Conservation (phyloP, 2,329 filamentous ascomycete species). For the Stagonosporopsis vannaccii region DNA sequence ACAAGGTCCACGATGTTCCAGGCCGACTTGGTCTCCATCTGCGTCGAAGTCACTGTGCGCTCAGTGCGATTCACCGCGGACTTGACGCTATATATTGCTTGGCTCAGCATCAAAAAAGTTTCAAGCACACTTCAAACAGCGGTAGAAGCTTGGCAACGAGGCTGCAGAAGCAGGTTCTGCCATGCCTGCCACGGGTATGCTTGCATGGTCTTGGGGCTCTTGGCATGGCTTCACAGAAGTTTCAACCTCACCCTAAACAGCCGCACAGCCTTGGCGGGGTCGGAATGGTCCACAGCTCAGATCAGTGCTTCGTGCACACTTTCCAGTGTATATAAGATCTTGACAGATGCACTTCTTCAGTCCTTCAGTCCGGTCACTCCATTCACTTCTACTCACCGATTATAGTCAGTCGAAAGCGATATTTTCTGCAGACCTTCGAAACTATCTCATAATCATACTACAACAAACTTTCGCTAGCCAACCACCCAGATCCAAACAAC, state of each 20-base stretch:
- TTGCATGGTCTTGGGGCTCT: slow-evolving; percentile 40
- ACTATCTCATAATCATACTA: slow-evolving; percentile 33
- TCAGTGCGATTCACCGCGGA: slow-evolving; percentile 20
- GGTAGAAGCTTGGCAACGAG: slow-evolving; percentile 36
- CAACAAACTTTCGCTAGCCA: slow-evolving; percentile 20
- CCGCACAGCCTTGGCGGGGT: slow-evolving; percentile 42
- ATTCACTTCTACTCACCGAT: slow-evolving; percentile 43
- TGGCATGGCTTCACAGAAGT: slow-evolving; percentile 51
- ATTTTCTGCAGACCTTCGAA: slow-evolving; percentile 32
- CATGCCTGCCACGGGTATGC: slow-evolving; percentile 35
- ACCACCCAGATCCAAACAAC: slow-evolving; percentile 13
- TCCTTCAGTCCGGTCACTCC: slow-evolving; percentile 50
- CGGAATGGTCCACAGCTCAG: slow-evolving; percentile 17
- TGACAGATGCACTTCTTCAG: slow-evolving; percentile 32
- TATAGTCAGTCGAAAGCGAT: slow-evolving; percentile 45
- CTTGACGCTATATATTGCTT: slow-evolving; percentile 35
- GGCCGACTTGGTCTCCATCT: slow-evolving; percentile 28
- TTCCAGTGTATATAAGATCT: slow-evolving; percentile 38
- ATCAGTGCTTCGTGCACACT: slow-evolving; percentile 17
- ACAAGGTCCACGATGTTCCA: slow-evolving; percentile 22
- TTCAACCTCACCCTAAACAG: slow-evolving; percentile 47
- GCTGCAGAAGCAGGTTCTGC: slow-evolving; percentile 22
- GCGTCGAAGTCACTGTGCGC: slow-evolving; percentile 14
- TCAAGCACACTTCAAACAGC: slow-evolving; percentile 43
- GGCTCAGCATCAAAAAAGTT: slow-evolving; percentile 47